Percentiles rank a stretch among this genome's conserved stretches.
These are phyloP conservation scores for Przewalskia tangutica DNA, from an alignment of 257 asterid species.

Conservation along the genomic window DNA sequence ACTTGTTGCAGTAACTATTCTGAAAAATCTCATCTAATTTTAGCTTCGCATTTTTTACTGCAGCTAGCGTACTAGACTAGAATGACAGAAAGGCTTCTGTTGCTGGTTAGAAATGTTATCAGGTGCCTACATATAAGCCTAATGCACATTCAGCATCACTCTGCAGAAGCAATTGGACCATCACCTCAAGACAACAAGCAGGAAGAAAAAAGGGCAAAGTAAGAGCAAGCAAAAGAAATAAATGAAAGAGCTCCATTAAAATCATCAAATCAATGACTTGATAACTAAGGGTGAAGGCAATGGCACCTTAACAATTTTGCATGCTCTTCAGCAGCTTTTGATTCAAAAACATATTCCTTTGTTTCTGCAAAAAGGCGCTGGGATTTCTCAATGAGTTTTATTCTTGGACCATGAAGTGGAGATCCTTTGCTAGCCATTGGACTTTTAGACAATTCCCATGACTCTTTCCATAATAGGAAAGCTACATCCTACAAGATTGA, in stretches of 20 bases:
- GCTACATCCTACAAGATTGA: conserved; percentile 64
- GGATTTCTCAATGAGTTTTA: conserved; percentile 72
- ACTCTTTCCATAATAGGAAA: conserved; percentile 76
- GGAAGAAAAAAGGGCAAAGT: not conserved
- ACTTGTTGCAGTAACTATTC: not conserved
- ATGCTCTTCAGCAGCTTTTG: conserved; percentile 99
- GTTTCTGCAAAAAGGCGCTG: conserved; percentile 71
- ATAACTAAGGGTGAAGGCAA: not conserved
- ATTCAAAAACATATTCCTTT: conserved; percentile 71
- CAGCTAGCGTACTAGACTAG: not conserved
- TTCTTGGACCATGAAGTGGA: conserved; percentile 69
- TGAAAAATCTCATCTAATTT: not conserved
- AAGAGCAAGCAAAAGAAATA: not conserved
- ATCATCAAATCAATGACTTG: not conserved
- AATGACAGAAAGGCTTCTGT: not conserved
- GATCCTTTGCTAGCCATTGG: conserved; percentile 83
- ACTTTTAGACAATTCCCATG: conserved; percentile 77
- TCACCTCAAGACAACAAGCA: not conserved
- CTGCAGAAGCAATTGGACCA: not conserved
- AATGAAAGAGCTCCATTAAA: not conserved
- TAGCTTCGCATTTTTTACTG: not conserved
- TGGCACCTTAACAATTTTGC: conserved; percentile 78
- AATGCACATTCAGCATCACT: not conserved
- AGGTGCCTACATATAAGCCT: not conserved
- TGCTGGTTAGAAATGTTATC: not conserved